Conservation (phyloP, 1,284 basidiomycete species). For the Heterobasidion annosum region DNA sequence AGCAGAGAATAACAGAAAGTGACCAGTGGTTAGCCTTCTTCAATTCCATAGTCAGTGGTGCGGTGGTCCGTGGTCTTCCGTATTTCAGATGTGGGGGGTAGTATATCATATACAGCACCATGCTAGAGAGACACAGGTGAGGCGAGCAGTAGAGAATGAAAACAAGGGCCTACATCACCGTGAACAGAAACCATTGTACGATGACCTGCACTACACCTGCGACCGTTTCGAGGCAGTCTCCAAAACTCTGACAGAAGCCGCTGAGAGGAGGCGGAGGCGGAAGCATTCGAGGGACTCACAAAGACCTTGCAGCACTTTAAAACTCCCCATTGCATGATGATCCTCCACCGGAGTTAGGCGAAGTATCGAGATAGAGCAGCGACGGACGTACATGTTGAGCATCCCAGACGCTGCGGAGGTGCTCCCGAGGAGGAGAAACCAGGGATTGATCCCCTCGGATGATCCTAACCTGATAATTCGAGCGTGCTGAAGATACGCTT, state of each 20-base stretch:
- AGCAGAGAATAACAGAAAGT: slow-evolving; percentile 65
- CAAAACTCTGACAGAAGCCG: slow-evolving; percentile 41
- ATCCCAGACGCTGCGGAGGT: slow-evolving; percentile 76
- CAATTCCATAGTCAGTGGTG: slow-evolving; percentile 9
- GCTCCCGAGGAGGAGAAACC: slow-evolving; percentile 90
- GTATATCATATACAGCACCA: slow-evolving; percentile 88
- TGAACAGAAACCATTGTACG: slow-evolving; percentile 84
- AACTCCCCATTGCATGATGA: slow-evolving; percentile 84
- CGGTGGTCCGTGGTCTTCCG: slow-evolving; percentile 8
- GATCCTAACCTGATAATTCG: slow-evolving; percentile 71
- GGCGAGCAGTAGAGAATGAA: not conserved
- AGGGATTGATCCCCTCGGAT: slow-evolving; percentile 85
- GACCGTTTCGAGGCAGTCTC: slow-evolving; percentile 74
- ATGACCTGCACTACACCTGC: slow-evolving; percentile 82
- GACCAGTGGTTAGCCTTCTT: slow-evolving; percentile 64
- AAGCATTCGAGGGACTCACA: slow-evolving; percentile 26
- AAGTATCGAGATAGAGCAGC: not conserved
- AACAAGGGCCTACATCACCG: slow-evolving; percentile 57
- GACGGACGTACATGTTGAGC: slow-evolving; percentile 63
- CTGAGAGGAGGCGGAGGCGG: not conserved
- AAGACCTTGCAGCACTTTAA: slow-evolving; percentile 76
- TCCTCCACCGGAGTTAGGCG: slow-evolving; percentile 10
- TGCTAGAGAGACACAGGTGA: slow-evolving; percentile 31
- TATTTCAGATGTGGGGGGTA: slow-evolving; percentile 83
- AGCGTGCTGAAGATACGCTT: slow-evolving; percentile 38